A percentile compares a stretch with the other conserved stretches of the same genome.
Conservation (phyloP, 2,329 filamentous ascomycete species). For the Bipolaris victoriae region DNA sequence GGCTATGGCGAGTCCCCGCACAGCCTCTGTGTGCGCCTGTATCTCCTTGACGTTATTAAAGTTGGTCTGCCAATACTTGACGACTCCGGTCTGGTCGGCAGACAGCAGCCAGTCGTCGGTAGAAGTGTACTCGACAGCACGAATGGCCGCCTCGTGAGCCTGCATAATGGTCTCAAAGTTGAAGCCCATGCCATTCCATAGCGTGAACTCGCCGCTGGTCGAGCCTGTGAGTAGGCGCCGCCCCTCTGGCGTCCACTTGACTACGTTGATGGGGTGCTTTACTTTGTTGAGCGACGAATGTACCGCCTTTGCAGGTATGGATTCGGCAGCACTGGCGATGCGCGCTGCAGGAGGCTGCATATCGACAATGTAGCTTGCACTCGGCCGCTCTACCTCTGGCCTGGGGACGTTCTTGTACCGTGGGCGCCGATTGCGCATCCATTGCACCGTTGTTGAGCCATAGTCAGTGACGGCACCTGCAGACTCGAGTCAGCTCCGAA, state of each 20-base stretch:
- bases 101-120: constrained; percentile 97
- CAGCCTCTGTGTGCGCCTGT: constrained; percentile 85
- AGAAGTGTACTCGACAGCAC: constrained; percentile 85
- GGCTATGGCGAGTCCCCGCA: constrained; percentile 89
- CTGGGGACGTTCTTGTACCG: constrained; percentile 73
- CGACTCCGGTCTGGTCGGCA: constrained; percentile 89
- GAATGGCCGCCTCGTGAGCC: constrained; percentile 87
- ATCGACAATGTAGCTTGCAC: constrained; percentile 87
- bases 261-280: constrained; percentile 95
- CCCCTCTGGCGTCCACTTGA: constrained; percentile 96
- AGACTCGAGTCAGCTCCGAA: constrained; percentile 4
- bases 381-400: constrained; percentile 83
- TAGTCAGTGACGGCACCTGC: constrained; percentile 93
- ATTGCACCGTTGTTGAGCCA: constrained; percentile 86
- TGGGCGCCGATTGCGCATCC: constrained; percentile 82
- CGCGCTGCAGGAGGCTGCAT: constrained; percentile 86
- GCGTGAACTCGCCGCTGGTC: constrained; percentile 94
- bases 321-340: constrained; percentile 76
- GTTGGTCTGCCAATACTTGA: constrained; percentile 99
- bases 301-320: constrained; percentile 90
- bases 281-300: constrained; percentile 99
- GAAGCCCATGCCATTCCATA: constrained; percentile 99
- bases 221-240: constrained; percentile 89
- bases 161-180: constrained; percentile 99
- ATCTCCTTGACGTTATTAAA: constrained; percentile 99